These are phyloP conservation scores for Colletotrichum truncatum DNA, from an alignment of 2,329 filamentous ascomycete species.

Conservation along the genomic window DNA sequence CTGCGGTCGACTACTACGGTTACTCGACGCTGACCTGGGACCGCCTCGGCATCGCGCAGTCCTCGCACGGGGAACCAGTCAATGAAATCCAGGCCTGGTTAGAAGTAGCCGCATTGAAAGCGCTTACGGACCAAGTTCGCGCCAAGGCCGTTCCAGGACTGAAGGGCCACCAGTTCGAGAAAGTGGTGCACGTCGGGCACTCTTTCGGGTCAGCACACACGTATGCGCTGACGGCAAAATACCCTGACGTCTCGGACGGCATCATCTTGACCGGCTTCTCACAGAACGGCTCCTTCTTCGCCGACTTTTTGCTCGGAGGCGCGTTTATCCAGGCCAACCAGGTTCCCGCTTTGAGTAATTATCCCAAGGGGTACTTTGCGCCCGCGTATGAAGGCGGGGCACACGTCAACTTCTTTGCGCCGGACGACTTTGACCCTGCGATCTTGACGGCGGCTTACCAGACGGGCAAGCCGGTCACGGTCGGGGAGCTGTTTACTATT, in stretches of 20 bases:
- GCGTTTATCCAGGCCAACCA: conserved; percentile 56
- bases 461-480: conserved; percentile 64
- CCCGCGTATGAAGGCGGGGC: conserved; percentile 54
- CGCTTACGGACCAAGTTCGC: conserved; percentile 60
- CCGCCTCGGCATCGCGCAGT: conserved; percentile 68
- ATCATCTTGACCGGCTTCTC: conserved; percentile 70
- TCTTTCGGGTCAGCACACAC: conserved; percentile 69
- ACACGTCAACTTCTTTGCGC: conserved; percentile 62
- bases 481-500: conserved; percentile 68
- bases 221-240: conserved; percentile 60
- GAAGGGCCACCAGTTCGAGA: conserved; percentile 41
- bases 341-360: conserved; percentile 38
- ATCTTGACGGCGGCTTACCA: conserved; percentile 56
- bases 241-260: conserved; percentile 64
- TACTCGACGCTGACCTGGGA: conserved; percentile 71
- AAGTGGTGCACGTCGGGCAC: conserved; percentile 70
- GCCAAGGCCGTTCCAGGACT: conserved; percentile 53
- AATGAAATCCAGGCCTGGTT: conserved; percentile 66
- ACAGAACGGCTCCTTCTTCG: conserved; percentile 53
- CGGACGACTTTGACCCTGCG: conserved; percentile 62
- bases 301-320: conserved; percentile 52
- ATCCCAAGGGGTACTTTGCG: conserved; percentile 63
- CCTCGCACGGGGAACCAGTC: conserved; percentile 66
- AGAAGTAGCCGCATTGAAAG: conserved; percentile 66
- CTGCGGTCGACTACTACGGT: conserved; percentile 60